These are phyloP conservation scores for Penicillium goetzii DNA, from an alignment of 495 filamentous ascomycete species.

Conservation along the genomic window DNA sequence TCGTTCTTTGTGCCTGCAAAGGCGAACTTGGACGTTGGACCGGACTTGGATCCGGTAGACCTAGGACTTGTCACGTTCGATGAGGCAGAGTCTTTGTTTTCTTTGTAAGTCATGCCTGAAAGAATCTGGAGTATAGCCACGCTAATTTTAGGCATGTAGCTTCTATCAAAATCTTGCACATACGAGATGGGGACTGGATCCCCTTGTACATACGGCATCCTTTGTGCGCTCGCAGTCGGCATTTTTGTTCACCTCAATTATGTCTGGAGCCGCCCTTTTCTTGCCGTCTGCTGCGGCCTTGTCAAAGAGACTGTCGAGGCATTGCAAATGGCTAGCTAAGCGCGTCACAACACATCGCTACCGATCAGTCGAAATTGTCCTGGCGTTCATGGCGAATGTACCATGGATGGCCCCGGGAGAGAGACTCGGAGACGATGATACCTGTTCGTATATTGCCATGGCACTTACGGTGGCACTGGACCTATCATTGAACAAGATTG, in stretches of 20 bases:
- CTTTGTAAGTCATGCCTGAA: slow-evolving; percentile 53
- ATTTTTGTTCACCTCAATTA: slow-evolving; percentile 72
- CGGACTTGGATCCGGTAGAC: slow-evolving; percentile 68
- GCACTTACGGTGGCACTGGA: slow-evolving; percentile 71
- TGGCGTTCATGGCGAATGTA: slow-evolving; percentile 77
- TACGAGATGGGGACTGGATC: slow-evolving; percentile 75
- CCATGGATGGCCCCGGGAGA: slow-evolving; percentile 75
- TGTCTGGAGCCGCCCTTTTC: slow-evolving; percentile 66
- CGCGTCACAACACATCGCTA: slow-evolving; percentile 60
- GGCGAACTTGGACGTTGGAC: slow-evolving; percentile 62
- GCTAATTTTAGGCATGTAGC: slow-evolving; percentile 34
- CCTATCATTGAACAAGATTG: slow-evolving; percentile 68
- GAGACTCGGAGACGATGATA: slow-evolving; percentile 70
- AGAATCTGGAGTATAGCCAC: background rate
- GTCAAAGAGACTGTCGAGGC: slow-evolving; percentile 63
- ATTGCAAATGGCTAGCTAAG: slow-evolving; percentile 65
- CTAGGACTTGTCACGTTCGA: slow-evolving; percentile 63
- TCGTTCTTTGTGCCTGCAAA: slow-evolving; percentile 65
- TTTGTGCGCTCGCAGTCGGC: slow-evolving; percentile 69
- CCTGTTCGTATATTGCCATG: slow-evolving; percentile 70
- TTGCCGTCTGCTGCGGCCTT: slow-evolving; percentile 63
- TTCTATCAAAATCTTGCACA: slow-evolving; percentile 73
- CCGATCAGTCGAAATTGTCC: slow-evolving; percentile 71
- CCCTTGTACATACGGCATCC: slow-evolving; percentile 60
- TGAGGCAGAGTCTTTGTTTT: slow-evolving; percentile 65